Percentiles rank a stretch among this genome's conserved stretches.
Evolutionary conservation across 2,329 filamentous ascomycete genomes (phyloP).

Genomic region (Stagonosporopsis cucurbitacearum): DNA sequence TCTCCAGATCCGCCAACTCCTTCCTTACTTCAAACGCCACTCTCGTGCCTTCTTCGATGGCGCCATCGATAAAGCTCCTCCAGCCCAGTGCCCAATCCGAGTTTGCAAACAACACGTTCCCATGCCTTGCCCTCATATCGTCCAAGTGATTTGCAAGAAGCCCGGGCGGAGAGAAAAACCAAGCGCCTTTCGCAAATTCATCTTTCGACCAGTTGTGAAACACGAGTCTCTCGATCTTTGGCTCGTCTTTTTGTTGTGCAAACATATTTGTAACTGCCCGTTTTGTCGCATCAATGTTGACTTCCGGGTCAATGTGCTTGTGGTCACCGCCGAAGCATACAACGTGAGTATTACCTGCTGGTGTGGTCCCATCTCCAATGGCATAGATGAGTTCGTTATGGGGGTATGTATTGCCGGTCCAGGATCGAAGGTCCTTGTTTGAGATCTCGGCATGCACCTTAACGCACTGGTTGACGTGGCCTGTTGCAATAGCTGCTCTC

Average conservation of each 20-base stretch:
- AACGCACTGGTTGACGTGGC: constrained; percentile 55
- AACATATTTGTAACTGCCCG: constrained; percentile 43
- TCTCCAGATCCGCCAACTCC: constrained; percentile 9
- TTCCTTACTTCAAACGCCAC: constrained; percentile 43
- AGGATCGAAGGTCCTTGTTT: constrained; percentile 52
- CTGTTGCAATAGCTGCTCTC: constrained; percentile 45
- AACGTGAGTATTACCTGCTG: constrained; percentile 56
- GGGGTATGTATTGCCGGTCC: constrained; percentile 54
- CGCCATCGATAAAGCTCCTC: constrained; percentile 60
- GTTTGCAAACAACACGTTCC: constrained; percentile 56
- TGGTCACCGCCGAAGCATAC: constrained; percentile 55
- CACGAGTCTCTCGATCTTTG: constrained; percentile 36
- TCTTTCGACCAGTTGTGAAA: constrained; percentile 60
- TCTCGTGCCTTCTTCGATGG: constrained; percentile 55
- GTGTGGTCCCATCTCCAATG: constrained; percentile 52
- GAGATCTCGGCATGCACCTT: constrained; percentile 57
- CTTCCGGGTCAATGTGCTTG: constrained; percentile 55
- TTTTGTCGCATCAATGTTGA: constrained; percentile 47
- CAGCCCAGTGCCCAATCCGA: constrained; percentile 59
- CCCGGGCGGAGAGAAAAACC: constrained; percentile 42
- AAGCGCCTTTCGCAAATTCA: constrained; percentile 55
- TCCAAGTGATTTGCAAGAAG: constrained; percentile 50
- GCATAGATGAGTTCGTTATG: constrained; percentile 53
- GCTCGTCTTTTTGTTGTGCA: constrained; percentile 18
- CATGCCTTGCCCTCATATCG: constrained; percentile 52